Conservation (phyloP, 129 eudicot species). For the Arctium lappa region DNA sequence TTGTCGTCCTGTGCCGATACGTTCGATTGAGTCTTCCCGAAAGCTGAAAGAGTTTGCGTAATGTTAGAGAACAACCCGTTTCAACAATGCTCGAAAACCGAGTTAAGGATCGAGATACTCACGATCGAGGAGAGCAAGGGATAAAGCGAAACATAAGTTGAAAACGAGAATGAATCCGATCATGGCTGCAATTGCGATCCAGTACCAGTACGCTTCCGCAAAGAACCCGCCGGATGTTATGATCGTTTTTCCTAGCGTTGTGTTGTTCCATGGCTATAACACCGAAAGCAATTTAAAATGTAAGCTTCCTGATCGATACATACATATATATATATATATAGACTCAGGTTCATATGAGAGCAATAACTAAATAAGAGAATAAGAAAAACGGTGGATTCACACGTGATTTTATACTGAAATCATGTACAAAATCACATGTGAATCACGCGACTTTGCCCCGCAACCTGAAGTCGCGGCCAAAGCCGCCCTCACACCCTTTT, state of each 20-base stretch:
- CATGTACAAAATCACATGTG: too few relatives aligned
- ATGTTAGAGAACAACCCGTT: neutral
- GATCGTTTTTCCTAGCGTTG: constrained; percentile 27
- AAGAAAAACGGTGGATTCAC: too few relatives aligned
- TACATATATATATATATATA: neutral
- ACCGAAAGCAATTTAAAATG: neutral
- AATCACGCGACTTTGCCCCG: too few relatives aligned
- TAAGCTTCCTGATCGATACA: neutral
- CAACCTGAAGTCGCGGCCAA: too few relatives aligned
- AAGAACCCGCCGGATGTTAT: constrained; percentile 51
- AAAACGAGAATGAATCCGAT: constrained; percentile 47
- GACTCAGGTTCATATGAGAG: neutral
- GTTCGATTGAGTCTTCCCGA: neutral
- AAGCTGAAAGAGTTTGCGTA: neutral
- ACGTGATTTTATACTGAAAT: too few relatives aligned
- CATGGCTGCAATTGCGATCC: constrained; percentile 52
- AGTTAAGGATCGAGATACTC: constrained; percentile 14
- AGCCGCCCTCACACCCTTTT: too few relatives aligned
- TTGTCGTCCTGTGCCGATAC: neutral
- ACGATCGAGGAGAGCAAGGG: constrained; percentile 50
- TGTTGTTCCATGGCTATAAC: neutral
- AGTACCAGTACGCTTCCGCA: constrained; percentile 61
- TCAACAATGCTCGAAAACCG: neutral
- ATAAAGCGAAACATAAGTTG: constrained; percentile 32
- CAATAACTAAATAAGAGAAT: too few relatives aligned